Percentiles rank a stretch among this genome's conserved stretches.
Conservation (phyloP, 2,329 filamentous ascomycete genomes). For the Sporothrix luriei region DNA sequence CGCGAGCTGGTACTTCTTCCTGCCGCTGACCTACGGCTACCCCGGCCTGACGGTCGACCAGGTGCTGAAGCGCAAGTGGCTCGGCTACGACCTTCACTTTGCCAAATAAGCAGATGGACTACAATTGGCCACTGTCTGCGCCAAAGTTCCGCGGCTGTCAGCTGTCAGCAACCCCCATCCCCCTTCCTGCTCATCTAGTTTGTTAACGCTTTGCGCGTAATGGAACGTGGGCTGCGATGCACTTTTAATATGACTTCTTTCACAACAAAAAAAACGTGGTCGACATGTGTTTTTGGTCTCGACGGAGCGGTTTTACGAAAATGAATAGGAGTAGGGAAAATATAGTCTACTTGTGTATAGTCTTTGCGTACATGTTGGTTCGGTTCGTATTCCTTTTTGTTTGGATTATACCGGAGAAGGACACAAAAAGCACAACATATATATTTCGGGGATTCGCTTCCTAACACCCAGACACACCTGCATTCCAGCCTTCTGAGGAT, state of each 20-base stretch:
- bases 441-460: background rate
- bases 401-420: background rate
- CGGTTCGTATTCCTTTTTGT: background rate
- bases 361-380: background rate
- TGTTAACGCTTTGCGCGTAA: background rate
- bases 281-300: background rate
- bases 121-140: background rate
- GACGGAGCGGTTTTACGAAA: slow-evolving; percentile 6
- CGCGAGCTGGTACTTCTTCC: slow-evolving; percentile 88
- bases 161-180: background rate
- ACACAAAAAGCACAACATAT: background rate
- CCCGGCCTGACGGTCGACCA: slow-evolving; percentile 80
- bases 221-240: background rate
- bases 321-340: background rate
- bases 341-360: background rate
- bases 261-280: background rate
- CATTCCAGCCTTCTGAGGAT: background rate
- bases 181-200: background rate
- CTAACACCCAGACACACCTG: background rate
- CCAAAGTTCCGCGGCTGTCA: background rate
- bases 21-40: slow-evolving; percentile 92
- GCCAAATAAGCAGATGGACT: slow-evolving; percentile 68
- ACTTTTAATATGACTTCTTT: background rate
- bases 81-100: slow-evolving; percentile 97
- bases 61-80: slow-evolving; percentile 86